Conservation (phyloP, 306 rosid species). For the Luffa acutangula region DNA sequence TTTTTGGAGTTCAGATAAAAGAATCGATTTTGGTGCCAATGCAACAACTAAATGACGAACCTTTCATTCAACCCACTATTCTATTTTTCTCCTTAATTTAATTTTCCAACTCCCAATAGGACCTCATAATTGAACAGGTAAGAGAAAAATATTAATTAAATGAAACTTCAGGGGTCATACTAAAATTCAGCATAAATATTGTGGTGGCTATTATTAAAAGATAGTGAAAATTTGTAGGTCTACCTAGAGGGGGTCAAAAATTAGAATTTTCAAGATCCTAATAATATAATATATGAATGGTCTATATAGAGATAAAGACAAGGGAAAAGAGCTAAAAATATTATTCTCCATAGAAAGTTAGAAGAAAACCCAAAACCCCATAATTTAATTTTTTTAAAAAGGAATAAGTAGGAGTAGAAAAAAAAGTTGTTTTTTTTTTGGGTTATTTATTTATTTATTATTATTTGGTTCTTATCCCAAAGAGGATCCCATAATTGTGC, state of each 20-base stretch:
- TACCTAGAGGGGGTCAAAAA: not conserved
- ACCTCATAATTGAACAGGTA: not conserved
- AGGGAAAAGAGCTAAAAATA: not conserved
- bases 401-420: not conserved
- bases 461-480: conserved; percentile 6
- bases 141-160: not conserved
- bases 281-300: not conserved
- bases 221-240: not conserved
- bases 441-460: not conserved
- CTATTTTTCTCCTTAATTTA: not conserved
- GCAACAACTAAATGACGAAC: not conserved
- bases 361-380: not conserved
- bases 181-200: not conserved
- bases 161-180: not conserved
- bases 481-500: conserved; percentile 2
- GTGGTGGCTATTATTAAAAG: not conserved
- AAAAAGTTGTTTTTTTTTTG: not conserved
- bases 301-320: not conserved
- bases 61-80: not conserved
- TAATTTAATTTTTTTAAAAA: not conserved
- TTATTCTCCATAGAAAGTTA: not conserved
- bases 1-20: not conserved
- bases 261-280: not conserved
- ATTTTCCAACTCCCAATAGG: not conserved
- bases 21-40: not conserved